Conservation (phyloP, 148 eudicot species). For the Arbutus unedo region DNA sequence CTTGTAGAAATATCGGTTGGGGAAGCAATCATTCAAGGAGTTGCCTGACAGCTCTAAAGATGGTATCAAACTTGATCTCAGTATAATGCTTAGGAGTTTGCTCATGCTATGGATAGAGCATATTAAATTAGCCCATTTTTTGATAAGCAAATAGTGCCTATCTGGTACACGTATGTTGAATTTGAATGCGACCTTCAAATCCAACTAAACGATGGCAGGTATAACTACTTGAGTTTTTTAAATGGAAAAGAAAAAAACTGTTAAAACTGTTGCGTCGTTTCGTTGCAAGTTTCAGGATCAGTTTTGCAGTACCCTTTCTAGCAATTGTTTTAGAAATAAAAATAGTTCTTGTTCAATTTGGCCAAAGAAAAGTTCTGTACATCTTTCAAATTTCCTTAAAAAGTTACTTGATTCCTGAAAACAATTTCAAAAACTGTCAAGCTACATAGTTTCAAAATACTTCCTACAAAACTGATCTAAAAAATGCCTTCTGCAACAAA, state of each 20-base stretch:
- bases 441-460: neutral
- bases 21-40: conserved; percentile 46
- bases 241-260: neutral
- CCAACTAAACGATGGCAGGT: neutral
- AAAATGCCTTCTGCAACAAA: neutral
- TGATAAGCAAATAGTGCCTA: neutral
- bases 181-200: neutral
- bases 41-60: conserved; percentile 34
- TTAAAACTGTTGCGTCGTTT: neutral
- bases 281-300: neutral
- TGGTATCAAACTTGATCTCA: conserved; percentile 23
- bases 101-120: neutral
- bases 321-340: neutral
- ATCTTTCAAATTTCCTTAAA: neutral
- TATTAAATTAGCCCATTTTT: neutral
- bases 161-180: neutral
- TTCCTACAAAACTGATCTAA: neutral
- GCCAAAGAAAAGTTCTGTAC: neutral
- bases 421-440: neutral
- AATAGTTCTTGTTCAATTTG: neutral
- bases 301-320: neutral
- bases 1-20: conserved; percentile 48
- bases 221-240: neutral
- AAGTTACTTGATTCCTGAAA: neutral
- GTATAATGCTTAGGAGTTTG: neutral